These are phyloP conservation scores for Earliella scabrosa DNA, from an alignment of 1,284 basidiomycete species.

Conservation along the genomic window DNA sequence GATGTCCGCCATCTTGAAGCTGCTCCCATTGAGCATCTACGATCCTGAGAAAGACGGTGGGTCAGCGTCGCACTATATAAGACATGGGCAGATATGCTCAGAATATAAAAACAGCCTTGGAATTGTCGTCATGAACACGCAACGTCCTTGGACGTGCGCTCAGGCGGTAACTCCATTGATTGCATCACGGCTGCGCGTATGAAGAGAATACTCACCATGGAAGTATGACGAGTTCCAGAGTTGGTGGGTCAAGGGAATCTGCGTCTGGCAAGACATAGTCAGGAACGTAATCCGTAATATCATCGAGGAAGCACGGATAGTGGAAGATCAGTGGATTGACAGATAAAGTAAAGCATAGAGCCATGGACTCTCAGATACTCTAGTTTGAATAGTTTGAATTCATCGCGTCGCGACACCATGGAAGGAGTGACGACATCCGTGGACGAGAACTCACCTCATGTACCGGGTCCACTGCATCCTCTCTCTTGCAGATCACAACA, in stretches of 20 bases:
- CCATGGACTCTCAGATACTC: slow-evolving; percentile 78
- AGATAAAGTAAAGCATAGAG: slow-evolving; percentile 71
- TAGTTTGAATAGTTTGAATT: slow-evolving; percentile 79
- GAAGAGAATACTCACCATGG: slow-evolving; percentile 12
- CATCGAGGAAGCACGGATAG: not conserved
- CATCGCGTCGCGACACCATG: slow-evolving; percentile 45
- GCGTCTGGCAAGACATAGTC: not conserved
- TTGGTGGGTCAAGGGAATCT: too few species aligned
- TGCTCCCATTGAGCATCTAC: too few species aligned
- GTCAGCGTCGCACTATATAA: slow-evolving; percentile 10
- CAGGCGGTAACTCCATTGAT: slow-evolving; percentile 82
- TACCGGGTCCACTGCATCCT: not conserved
- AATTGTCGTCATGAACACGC: slow-evolving; percentile 65
- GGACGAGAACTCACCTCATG: slow-evolving; percentile 7
- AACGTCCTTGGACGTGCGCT: slow-evolving; percentile 43
- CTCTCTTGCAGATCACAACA: not conserved
- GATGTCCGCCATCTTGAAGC: too few species aligned
- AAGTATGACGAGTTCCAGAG: not conserved
- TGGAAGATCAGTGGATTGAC: slow-evolving; percentile 65
- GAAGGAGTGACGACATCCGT: not conserved
- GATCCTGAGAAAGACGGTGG: not conserved
- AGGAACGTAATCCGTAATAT: not conserved
- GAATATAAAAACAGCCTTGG: slow-evolving; percentile 75
- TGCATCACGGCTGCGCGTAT: slow-evolving; percentile 23
- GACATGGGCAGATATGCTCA: slow-evolving; percentile 39